Percentiles rank a stretch among this genome's conserved stretches.
Evolutionary conservation across 495 filamentous ascomycete genomes (phyloP).

Genomic region (Penicillium argentinense): DNA sequence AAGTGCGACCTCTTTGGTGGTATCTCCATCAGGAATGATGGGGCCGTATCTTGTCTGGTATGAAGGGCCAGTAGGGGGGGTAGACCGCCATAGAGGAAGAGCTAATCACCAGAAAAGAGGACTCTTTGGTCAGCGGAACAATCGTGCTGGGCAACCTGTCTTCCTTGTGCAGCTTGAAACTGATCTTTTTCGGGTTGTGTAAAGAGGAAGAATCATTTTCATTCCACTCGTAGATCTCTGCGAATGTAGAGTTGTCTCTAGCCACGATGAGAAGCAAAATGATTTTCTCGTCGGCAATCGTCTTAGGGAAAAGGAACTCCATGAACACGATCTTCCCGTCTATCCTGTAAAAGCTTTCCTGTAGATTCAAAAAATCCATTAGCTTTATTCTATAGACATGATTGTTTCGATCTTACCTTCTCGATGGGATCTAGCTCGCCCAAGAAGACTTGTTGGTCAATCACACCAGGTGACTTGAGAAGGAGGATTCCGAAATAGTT

Average conservation of each 20-base stretch:
- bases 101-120: conserved; percentile 64
- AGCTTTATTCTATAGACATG: conserved; percentile 5
- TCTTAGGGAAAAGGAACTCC: conserved; percentile 77
- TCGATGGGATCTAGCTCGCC: conserved; percentile 35
- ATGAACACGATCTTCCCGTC: conserved; percentile 79
- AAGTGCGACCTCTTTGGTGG: conserved; percentile 27
- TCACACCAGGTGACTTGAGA: conserved; percentile 27
- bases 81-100: conserved; percentile 59
- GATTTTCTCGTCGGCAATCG: conserved; percentile 59
- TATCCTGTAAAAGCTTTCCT: conserved; percentile 59
- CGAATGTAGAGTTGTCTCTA: conserved; percentile 56
- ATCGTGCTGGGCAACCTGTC: conserved; percentile 65
- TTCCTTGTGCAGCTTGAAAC: conserved; percentile 54
- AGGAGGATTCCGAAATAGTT: conserved; percentile 58
- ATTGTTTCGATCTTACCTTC: conserved; percentile 61
- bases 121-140: conserved; percentile 64
- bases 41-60: conserved; percentile 33
- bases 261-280: conserved; percentile 74
- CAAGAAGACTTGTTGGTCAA: conserved; percentile 37
- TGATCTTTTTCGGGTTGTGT: conserved; percentile 40
- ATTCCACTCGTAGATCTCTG: conserved; percentile 78
- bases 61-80: conserved; percentile 41
- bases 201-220: conserved; percentile 34
- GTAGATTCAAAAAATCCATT: background rate
- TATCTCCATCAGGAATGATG: conserved; percentile 29